Conservation (phyloP, 208 protist species). For the Trypanosoma platydactyli region DNA sequence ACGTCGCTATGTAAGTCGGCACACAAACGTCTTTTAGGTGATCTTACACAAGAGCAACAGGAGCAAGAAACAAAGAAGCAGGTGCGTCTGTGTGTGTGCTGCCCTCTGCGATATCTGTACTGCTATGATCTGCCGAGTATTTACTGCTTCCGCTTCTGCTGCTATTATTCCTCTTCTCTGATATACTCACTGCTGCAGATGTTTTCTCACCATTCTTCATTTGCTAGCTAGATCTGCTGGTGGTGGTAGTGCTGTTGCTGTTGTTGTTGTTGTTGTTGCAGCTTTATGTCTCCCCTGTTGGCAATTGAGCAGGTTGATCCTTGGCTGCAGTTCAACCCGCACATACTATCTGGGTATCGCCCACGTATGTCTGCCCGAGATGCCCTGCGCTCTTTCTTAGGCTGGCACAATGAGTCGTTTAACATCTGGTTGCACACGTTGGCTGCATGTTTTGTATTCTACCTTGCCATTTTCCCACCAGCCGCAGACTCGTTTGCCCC, state of each 20-base stretch:
- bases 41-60: background rate
- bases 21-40: conserved; percentile 5
- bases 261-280: too few species aligned
- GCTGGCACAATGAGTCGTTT: conserved; percentile 67
- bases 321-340: conserved; percentile 69
- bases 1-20: conserved; percentile 13
- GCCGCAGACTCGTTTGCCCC: background rate
- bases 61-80: background rate
- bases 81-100: background rate
- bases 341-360: conserved; percentile 59
- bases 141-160: too few species aligned
- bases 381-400: conserved; percentile 46
- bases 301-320: conserved; percentile 52
- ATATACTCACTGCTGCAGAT: too few species aligned
- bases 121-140: too few species aligned
- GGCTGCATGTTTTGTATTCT: conserved; percentile 37
- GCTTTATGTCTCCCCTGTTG: conserved; percentile 10
- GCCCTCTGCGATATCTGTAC: background rate
- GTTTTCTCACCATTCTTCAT: too few species aligned
- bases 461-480: conserved; percentile 47
- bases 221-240: background rate
- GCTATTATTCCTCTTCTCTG: too few species aligned
- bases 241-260: background rate
- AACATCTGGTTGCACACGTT: conserved; percentile 56
- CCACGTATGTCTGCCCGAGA: conserved; percentile 41